Base-by-base conservation (phyloP, 148 eudicot species). In the Vaccinium myrtillus region DNA sequence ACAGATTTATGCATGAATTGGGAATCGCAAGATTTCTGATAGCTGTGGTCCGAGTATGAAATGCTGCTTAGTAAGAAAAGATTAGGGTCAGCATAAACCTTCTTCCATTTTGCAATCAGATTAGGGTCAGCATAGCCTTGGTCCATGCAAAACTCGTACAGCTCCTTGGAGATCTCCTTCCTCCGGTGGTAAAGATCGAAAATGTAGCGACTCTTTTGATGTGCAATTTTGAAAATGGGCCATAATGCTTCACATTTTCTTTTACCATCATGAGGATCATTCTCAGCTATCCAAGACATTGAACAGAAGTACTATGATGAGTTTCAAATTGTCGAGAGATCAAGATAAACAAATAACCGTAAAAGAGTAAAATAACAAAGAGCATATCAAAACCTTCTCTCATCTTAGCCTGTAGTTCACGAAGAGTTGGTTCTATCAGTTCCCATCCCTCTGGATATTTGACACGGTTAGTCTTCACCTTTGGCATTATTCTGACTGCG, bases 91-190 rank as follows among this genome's bases (percentile, higher is more conserved):
- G 77, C 19, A 48, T 82, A 67, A 76, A 90, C 95, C 95, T 93
- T 93, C 85, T 90, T 91, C 94, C 92, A 93, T 87, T 93, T 93
- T 59, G 95, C 94, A 84, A 93, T 93, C 70, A 93, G 78, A 86
- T 90, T 91, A 43, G 88, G 91, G 73, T 93, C 95, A 61, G 92
- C 95, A 87, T 93, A 90, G 27, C 94, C 92, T 82, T 93, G 93
- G 2, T 92, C 93, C 89, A 93, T 88, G 87, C 93, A 89, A 84
- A 91, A 91, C 77, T 90, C 93, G 69, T 87, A 93, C 65, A 91
- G 70, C 53, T 92, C 95, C 86, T 89, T 90, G 25, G 93, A 91
- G 39, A 92, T 92, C 59, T 92, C 92, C 82, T 91, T 92, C 90
- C 92, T 87, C 69, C 88, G 71, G 84, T 91, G 67, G 70, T 92